Base-by-base conservation (phyloP, 129 eudicot species). In the Flaveria trinervia region DNA sequence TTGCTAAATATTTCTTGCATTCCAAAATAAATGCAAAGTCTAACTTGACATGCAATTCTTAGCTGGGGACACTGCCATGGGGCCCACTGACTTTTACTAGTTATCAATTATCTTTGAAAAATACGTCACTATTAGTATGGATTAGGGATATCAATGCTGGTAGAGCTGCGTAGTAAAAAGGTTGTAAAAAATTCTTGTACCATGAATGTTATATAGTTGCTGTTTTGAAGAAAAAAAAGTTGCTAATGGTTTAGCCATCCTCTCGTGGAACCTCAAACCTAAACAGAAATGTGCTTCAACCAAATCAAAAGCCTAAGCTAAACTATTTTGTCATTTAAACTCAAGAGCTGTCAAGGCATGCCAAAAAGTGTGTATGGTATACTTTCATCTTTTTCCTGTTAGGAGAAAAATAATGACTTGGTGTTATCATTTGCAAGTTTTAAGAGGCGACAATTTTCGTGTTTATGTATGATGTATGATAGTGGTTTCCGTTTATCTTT, bases 1-100 rank as follows among this genome's bases (percentile, higher is more conserved):
- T 71, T 70, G 23, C 75, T 71, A 36, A 71, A 50, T 2, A 4
- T 11, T 25, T 16, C 5, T 70, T 70, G 22, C 75, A 16, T 71
- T 22, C 48, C 48, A 28, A 71, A 71, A 49, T 26, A n/a, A 33
- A 33, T 15, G 28, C 65, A 71, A 50, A 23, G 61, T 25, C 22
- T 49, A 17, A 48, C 61, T 70, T 48, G 74, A 49, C 57, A 22
- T 3, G 20, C 18, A 23, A 14, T 48, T 14, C 2, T 12, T 52
- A 52, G 60, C 10, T 23, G 1, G 22, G 59, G 59, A 20, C 9
- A 5, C 60, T 2, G 22, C 59, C 7, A 15, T 4, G 56, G 60
- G 60, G 25, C 60, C 60, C 22, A 52, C 60, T 52, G 20, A n/a
- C 5, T 16, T n/a, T 52, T 52, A 52, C 60, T 52, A 52, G 56